phyloP scores from a whole-genome alignment of 768 basidiomycete genomes.

The Tephrocybe sp. region DNA sequence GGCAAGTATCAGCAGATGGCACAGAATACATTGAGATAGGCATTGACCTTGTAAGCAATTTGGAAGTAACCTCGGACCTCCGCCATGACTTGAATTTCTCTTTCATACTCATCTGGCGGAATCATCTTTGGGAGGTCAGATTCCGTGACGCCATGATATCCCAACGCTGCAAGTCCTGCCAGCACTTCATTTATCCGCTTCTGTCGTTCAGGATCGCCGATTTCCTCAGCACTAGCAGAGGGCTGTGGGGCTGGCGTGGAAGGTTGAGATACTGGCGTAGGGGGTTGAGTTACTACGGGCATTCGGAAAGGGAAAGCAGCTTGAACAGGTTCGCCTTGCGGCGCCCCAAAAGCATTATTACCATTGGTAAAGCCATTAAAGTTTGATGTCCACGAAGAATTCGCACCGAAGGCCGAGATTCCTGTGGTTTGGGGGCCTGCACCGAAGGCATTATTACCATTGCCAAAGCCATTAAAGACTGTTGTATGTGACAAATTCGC shows the following conservation, averaged over 20 bases:
- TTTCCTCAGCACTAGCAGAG: not conserved
- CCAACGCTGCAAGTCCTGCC: constrained; percentile 26
- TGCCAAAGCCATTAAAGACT: too few relatives aligned
- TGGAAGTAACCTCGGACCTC: constrained; percentile 47
- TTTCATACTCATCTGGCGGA: constrained; percentile 36
- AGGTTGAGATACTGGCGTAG: too few relatives aligned
- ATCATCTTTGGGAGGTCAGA: constrained; percentile 33
- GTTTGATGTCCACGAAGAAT: too few relatives aligned
- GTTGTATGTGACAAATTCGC: too few relatives aligned
- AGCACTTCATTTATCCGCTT: constrained; percentile 18
- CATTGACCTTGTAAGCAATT: constrained; percentile 42
- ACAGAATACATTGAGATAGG: not conserved
- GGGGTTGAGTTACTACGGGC: too few relatives aligned
- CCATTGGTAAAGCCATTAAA: too few relatives aligned
- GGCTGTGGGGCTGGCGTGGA: not conserved
- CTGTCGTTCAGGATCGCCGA: not conserved
- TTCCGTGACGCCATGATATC: constrained; percentile 24
- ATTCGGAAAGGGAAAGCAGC: too few relatives aligned
- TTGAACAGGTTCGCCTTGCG: too few relatives aligned
- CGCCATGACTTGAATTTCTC: constrained; percentile 41
- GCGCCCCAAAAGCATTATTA: too few relatives aligned
- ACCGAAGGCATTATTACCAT: too few relatives aligned
- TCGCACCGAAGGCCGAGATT: too few relatives aligned
- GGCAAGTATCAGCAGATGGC: not conserved
- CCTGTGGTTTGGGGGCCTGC: too few relatives aligned